phyloP scores from a whole-genome alignment of 352 stramenopile genomes.

The Blastocystis hominis region DNA sequence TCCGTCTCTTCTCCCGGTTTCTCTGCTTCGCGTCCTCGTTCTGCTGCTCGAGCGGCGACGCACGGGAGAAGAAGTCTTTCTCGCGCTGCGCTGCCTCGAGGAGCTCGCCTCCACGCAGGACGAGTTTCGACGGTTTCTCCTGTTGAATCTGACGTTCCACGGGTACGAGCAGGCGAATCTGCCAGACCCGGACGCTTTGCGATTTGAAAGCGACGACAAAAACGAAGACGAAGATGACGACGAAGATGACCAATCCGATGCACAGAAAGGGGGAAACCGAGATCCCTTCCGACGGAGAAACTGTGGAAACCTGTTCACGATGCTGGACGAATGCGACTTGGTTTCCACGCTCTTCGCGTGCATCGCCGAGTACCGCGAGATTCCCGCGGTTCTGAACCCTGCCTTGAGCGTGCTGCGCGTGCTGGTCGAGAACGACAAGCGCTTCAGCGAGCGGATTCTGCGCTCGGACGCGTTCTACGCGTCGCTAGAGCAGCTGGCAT shows the following conservation, averaged over 20 bases:
- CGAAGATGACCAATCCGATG: neutral
- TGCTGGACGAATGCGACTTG: neutral
- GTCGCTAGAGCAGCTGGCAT: neutral
- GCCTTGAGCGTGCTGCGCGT: neutral
- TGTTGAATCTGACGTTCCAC: neutral
- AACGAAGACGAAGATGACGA: neutral
- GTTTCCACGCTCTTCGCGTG: neutral
- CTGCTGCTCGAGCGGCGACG: neutral
- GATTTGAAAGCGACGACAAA: neutral
- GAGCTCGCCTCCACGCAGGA: neutral
- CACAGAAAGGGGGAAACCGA: no score
- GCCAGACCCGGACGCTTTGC: neutral
- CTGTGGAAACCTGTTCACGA: conserved; percentile 33
- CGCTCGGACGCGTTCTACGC: neutral
- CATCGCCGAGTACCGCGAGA: neutral
- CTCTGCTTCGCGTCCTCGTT: neutral
- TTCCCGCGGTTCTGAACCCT: neutral
- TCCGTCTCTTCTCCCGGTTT: neutral
- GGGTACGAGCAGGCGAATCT: conserved; percentile 13
- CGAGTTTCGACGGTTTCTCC: neutral
- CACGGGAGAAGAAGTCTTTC: neutral
- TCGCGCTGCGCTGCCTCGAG: conserved; percentile 9
- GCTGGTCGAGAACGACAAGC: conserved; percentile 13
- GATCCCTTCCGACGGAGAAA: neutral
- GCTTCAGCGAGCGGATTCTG: neutral